Conservation (phyloP, 2,329 filamentous ascomycete genomes). For the Pseudocercospora pini-densiflorae region DNA sequence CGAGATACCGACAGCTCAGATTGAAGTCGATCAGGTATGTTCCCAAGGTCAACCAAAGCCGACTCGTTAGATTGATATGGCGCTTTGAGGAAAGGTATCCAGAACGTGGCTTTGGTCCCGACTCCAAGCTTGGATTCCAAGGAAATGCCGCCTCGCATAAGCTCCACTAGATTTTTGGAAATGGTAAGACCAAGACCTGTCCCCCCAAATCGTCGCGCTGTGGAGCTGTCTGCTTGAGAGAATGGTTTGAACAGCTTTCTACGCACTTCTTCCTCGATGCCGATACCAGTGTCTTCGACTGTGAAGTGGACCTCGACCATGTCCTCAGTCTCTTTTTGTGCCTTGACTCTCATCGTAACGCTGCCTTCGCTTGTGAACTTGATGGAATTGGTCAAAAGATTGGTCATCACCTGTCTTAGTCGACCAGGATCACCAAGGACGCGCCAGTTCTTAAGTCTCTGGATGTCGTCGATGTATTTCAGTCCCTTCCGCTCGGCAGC, state of each 20-base stretch:
- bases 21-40: constrained; percentile 69
- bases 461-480: constrained; percentile 68
- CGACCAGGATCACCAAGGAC: constrained; percentile 87
- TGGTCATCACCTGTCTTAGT: constrained; percentile 81
- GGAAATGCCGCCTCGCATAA: constrained; percentile 78
- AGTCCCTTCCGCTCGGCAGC: constrained; percentile 81
- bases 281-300: constrained; percentile 79
- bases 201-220: constrained; percentile 76
- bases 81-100: constrained; percentile 76
- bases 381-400: constrained; percentile 76
- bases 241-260: constrained; percentile 78
- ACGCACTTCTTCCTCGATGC: constrained; percentile 77
- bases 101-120: constrained; percentile 76
- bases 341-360: constrained; percentile 68
- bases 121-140: constrained; percentile 68
- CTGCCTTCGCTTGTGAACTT: constrained; percentile 73
- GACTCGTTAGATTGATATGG: constrained; percentile 55
- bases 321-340: constrained; percentile 67
- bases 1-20: constrained; percentile 64
- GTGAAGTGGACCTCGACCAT: constrained; percentile 71
- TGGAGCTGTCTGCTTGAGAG: constrained; percentile 80
- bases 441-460: constrained; percentile 67
- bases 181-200: constrained; percentile 80
- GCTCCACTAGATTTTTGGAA: constrained; percentile 76
- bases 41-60: constrained; percentile 64